Base-by-base conservation (phyloP, 768 basidiomycete genomes). In the Suillus alpinus region DNA sequence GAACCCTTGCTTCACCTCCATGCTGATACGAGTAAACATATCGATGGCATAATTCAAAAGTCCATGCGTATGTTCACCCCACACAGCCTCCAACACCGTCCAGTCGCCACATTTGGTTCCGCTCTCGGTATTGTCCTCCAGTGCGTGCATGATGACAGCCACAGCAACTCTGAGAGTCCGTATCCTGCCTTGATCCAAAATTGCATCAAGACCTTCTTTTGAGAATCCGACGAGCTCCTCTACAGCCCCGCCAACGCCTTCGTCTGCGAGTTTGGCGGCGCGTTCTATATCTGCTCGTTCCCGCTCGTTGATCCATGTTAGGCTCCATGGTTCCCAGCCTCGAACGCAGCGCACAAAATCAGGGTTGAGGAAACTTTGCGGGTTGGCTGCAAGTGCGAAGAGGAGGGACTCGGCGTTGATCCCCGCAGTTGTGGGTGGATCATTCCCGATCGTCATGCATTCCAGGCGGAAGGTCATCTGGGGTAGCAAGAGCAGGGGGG, bases 401-500 rank as follows among this genome's bases (percentile, higher is more conserved):
- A 92, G 77, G 31, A 92, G 80, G 39, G 86, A 83, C 73, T 93
- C 91, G 0, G 86, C 87, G 44, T 89, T 78, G 36, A 86, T 80
- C 2, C 85, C 85, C 0, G 86, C 83, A 64, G 81, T 83, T 31
- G 83, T 80, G 0, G 89, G 91, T 12, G 81, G 76, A 50, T 82
- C 78, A 58, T 85, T 83, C 58, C 85, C 84, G 53, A 80, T 79
- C n/a, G 83, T 84, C 71, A 90, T 89, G 76, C 88, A 89, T 64
- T 84, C 85, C 26, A 93, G 76, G 10, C 91, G 86, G 57, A 85
- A 84, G 0, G 85, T 84, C 72, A 91, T 81, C 69, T 91, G 90
- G 6, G 86, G 85, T 29, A 92, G 73, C 16, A 89, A 78, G 14
- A 94, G 76, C 8, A 91, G 77, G 66, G 88, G 87, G 63, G 91